Base-by-base conservation (phyloP, 148 eudicot genomes). In the Rhododendron williamsianum region DNA sequence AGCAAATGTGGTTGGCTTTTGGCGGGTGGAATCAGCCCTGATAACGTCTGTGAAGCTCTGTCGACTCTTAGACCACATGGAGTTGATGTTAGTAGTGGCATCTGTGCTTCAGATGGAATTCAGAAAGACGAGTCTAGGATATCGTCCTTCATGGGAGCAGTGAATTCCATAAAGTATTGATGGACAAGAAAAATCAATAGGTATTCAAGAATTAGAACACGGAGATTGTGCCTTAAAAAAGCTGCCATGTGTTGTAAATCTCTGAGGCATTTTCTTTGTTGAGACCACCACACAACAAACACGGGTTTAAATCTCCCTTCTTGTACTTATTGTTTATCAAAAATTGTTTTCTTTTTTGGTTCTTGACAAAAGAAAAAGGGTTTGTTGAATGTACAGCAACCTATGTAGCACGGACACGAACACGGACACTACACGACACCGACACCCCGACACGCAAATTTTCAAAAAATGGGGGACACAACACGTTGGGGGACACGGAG, bases 11-110 rank as follows among this genome's bases (percentile, higher is more conserved):
- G 98, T 36, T 96, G 98, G 98, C 92, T 96, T 49, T 85, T 96
- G 85, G 98, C 98, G 0, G 98, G 98, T 60, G 98, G 98, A 86
- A 94, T 96, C 43, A 88, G 87, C 79, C 94, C 98, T 0, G 91
- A 92, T 35, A 96, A 96, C 60, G 98, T 86, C 13, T 72, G 84
- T 60, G 89, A 94, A 84, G 98, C 98, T 33, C 88, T 93, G 80
- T 72, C 90, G n/a, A 91, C 90, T 65, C 95, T 96, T 12, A 91
- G 33, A 82, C 98, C 98, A 21, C 85, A 89, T 25, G 98, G 98
- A 79, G 83, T 96, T 76, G 98, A 96, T 89, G 98, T 96, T 15
- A 96, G 98, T 69, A 96, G 98, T 73, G 98, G 98, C 67, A 93
- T 96, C 85, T 96, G 98, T 83, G 92, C 82, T 79, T 84, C 91